Percentiles rank a stretch among this genome's conserved stretches.
Evolutionary conservation across 306 rosid species (phyloP).

Genomic region (Senna tora): DNA sequence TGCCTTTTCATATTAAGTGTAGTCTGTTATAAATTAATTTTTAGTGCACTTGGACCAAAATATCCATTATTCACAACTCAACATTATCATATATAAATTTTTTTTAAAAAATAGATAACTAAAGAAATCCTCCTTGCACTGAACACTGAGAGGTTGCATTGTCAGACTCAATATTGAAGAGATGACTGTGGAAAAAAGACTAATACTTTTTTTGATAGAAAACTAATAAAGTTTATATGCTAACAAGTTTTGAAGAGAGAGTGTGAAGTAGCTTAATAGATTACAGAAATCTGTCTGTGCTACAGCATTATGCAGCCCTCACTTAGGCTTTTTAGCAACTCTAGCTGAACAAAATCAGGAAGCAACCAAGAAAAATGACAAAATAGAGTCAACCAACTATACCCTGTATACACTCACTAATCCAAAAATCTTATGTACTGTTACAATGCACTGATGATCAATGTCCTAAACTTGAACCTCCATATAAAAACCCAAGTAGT

Average conservation of each 20-base stretch:
- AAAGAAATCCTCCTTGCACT: too few relatives aligned
- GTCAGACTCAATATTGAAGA: too few relatives aligned
- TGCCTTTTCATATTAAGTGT: too few relatives aligned
- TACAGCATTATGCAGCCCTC: slow-evolving; percentile 46
- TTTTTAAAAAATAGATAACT: too few relatives aligned
- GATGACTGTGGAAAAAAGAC: too few relatives aligned
- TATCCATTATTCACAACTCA: too few relatives aligned
- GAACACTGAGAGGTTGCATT: too few relatives aligned
- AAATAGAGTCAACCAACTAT: slow-evolving; percentile 55
- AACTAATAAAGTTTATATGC: too few relatives aligned
- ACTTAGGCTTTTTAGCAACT: slow-evolving; percentile 32
- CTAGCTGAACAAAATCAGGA: slow-evolving; percentile 43
- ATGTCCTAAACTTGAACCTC: slow-evolving; percentile 50
- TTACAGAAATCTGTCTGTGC: slow-evolving; percentile 40
- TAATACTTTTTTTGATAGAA: too few relatives aligned
- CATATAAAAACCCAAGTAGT: slow-evolving; percentile 43
- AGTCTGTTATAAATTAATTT: too few relatives aligned
- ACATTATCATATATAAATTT: too few relatives aligned
- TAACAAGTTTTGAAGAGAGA: slow-evolving; percentile 30
- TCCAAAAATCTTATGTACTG: slow-evolving; percentile 73
- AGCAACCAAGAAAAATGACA: slow-evolving; percentile 46
- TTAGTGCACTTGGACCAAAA: too few relatives aligned
- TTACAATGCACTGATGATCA: slow-evolving; percentile 51
- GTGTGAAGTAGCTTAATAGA: slow-evolving; percentile 34
- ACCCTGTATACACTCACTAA: slow-evolving; percentile 68